Percentiles rank a stretch among this genome's conserved stretches.
Conservation (phyloP, 2,329 filamentous ascomycete genomes). For the Alternaria angustiovoidea region DNA sequence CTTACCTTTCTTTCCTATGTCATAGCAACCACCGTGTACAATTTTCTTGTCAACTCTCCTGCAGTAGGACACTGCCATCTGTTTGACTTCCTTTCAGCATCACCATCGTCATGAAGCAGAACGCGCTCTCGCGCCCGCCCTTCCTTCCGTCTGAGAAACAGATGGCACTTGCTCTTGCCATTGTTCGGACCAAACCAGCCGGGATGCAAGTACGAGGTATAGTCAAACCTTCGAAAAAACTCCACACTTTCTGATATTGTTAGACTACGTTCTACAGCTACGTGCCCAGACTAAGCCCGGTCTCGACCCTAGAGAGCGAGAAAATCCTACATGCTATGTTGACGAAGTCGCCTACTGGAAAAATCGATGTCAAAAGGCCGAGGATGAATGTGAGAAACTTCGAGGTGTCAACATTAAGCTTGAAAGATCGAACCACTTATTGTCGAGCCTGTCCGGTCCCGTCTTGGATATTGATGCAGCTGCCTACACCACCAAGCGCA, state of each 20-base stretch:
- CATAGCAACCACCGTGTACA: not conserved
- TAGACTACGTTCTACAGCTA: constrained; percentile 47
- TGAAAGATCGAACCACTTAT: constrained; percentile 37
- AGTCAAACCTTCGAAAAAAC: too few relatives aligned
- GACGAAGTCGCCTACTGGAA: constrained; percentile 54
- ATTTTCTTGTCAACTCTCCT: not conserved
- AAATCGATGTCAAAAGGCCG: constrained; percentile 31
- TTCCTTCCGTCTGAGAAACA: constrained; percentile 35
- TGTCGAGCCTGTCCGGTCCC: constrained; percentile 16
- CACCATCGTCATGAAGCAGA: constrained; percentile 14
- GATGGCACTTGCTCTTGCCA: constrained; percentile 45
- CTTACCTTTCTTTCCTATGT: not conserved
- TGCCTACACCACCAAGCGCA: constrained; percentile 27
- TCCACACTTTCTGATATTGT: constrained; percentile 7
- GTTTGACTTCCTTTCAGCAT: not conserved
- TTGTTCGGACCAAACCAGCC: constrained; percentile 52
- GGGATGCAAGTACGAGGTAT: constrained; percentile 44
- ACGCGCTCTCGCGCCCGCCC: not conserved
- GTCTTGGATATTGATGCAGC: constrained; percentile 2
- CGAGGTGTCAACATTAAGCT: constrained; percentile 34
- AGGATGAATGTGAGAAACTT: constrained; percentile 36
- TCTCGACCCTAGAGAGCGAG: constrained; percentile 26
- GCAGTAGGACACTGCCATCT: not conserved
- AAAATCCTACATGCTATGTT: constrained; percentile 44
- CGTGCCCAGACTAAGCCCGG: constrained; percentile 45